Percentiles rank a stretch among this genome's conserved stretches.
Evolutionary conservation across 345 rosid genomes (phyloP).

Genomic region (thale cress (Arabidopsis thaliana)): TAIR10.1 NC_003076.8:17708501-17709000

Average conservation of each 20-base stretch:
- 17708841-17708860: constrained; percentile 72
- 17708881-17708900: constrained; percentile 64
- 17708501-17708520: constrained; percentile 36
- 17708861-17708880: constrained; percentile 58
- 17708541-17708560: constrained; percentile 57
- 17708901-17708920: constrained; percentile 60
- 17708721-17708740: constrained; percentile 56
- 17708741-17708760: constrained; percentile 68
- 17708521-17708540: constrained; percentile 42
- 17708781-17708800: background rate
- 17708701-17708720: constrained; percentile 52
- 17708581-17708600: constrained; percentile 59
- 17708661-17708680: constrained; percentile 73
- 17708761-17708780: constrained; percentile 49
- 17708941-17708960: constrained; percentile 49
- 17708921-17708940: constrained; percentile 50
- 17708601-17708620: constrained; percentile 49
- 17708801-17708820: background rate
- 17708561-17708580: constrained; percentile 53
- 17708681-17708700: constrained; percentile 57
- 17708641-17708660: constrained; percentile 59
- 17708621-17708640: constrained; percentile 50
- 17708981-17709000: background rate
- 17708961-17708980: background rate
- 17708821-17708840: background rate